A percentile compares a stretch with the other conserved stretches of the same genome.
Evolutionary conservation across 1,284 basidiomycete genomes (phyloP).

Genomic region (Melanopsichium pennsylvanicum): DNA sequence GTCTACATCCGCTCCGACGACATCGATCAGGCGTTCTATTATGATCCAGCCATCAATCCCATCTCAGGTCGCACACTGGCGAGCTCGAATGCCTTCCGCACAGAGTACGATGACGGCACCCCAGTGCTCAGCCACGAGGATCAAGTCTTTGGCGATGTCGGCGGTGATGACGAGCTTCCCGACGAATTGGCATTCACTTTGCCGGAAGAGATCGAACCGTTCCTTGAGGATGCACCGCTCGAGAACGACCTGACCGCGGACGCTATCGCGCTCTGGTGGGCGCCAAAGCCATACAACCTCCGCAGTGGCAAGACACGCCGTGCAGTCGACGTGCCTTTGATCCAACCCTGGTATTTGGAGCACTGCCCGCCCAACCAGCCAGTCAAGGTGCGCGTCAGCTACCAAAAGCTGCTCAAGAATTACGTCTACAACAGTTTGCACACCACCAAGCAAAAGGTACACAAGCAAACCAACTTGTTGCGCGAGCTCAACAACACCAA

Average conservation of each 20-base stretch:
- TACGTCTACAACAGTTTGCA: constrained; percentile 94
- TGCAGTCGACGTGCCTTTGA: constrained; percentile 91
- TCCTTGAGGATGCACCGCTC: constrained; percentile 81
- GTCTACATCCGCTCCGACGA: constrained; percentile 99
- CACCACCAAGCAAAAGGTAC: constrained; percentile 87
- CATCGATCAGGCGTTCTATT: constrained; percentile 99
- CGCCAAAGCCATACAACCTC: constrained; percentile 92
- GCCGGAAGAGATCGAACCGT: constrained; percentile 81
- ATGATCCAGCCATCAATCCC: constrained; percentile 85
- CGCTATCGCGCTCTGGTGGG: constrained; percentile 98
- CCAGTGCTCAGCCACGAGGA: constrained; percentile 83
- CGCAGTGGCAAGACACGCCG: constrained; percentile 91
- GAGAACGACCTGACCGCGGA: constrained; percentile 94
- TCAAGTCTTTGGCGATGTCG: constrained; percentile 81
- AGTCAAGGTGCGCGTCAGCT: constrained; percentile 98
- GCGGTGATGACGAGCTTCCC: constrained; percentile 69
- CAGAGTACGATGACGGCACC: constrained; percentile 56
- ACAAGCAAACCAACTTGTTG: constrained; percentile 97
- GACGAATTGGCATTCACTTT: constrained; percentile 85
- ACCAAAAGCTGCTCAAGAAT: constrained; percentile 97
- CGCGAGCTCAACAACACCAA: constrained; percentile 95
- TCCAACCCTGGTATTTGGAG: constrained; percentile 94
- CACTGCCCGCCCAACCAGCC: constrained; percentile 95
- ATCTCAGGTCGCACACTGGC: constrained; percentile 69
- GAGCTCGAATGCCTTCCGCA: constrained; percentile 48